Base-by-base conservation (phyloP, 306 rosid species). In the Vigna unguiculata region DNA sequence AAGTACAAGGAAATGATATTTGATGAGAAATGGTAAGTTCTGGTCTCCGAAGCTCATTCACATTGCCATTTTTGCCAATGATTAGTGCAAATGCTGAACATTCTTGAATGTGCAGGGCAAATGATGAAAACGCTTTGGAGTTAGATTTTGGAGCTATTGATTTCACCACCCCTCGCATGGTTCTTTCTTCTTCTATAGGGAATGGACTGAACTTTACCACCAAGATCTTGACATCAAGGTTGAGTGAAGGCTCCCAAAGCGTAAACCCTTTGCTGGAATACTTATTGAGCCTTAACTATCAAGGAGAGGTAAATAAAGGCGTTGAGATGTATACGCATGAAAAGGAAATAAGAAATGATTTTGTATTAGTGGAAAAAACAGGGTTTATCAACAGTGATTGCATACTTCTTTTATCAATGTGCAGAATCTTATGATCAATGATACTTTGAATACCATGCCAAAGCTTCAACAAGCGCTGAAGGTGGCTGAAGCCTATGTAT, bases 161-260 rank as follows among this genome's bases (percentile, higher is more conserved):
- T 81, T 90, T 78, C 86, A 36, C 93, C 9, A 83, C 82, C 68
- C 97, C 97, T 40, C 88, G 77, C 51, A 83, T 95, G 83, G 82
- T 85, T 24, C 88, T 95, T 57, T 85, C 97, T 48, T 90, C 99
- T 72, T 92, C 99, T 13, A 89, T 95, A 75, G 99, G 99, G 66
- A 88, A 88, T 66, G 99, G 99, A 62, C 80, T 90, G 49, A 59
- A 69, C 60, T 88, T 78, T 59, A 84, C 90, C 22, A 72, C 91
- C 7, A 95, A 87, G 85, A 81, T 95, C 74, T 48, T 87, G 28
- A 83, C 86, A 74, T 83, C 97, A 47, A 87, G 75, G 78, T 78
- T 95, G 69, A 77, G 75, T 70, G 91, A 88, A 41, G 85, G 67
- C 71, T 21, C 85, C 57, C 89, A 87, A 17, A 78, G 72, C 79